phyloP scores from a whole-genome alignment of 495 filamentous ascomycete species.

The Evernia prunastri region DNA sequence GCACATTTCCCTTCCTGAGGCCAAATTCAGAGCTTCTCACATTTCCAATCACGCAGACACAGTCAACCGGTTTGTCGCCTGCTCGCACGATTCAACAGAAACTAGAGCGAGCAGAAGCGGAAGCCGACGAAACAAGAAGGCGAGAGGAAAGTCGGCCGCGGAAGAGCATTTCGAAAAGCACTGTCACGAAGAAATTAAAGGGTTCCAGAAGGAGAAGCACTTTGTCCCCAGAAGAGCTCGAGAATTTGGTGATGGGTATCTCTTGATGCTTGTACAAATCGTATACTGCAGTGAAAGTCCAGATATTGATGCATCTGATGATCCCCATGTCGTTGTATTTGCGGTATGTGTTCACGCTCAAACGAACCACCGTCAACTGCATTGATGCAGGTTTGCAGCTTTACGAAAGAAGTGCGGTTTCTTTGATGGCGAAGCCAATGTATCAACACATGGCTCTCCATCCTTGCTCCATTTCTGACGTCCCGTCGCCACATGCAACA shows the following conservation, averaged over 20 bases:
- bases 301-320: background rate
- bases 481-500: background rate
- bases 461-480: background rate
- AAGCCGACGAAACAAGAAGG: constrained; percentile 37
- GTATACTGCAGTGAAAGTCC: background rate
- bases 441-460: background rate
- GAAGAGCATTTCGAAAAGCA: constrained; percentile 39
- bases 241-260: constrained; percentile 48
- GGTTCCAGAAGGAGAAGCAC: constrained; percentile 58
- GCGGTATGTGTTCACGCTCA: background rate
- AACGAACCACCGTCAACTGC: background rate
- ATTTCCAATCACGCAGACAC: constrained; percentile 24
- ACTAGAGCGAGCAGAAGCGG: constrained; percentile 41
- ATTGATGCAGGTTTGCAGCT: background rate
- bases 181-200: constrained; percentile 38
- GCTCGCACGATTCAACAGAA: constrained; percentile 36
- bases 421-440: background rate
- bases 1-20: constrained; percentile 20
- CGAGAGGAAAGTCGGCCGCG: constrained; percentile 41
- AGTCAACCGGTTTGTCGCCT: constrained; percentile 24
- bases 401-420: background rate
- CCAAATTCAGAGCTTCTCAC: constrained; percentile 24
- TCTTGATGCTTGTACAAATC: background rate
- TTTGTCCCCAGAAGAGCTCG: constrained; percentile 64
- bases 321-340: background rate